phyloP scores from a whole-genome alignment of 257 asterid genomes.

The Asclepias syriaca region DNA sequence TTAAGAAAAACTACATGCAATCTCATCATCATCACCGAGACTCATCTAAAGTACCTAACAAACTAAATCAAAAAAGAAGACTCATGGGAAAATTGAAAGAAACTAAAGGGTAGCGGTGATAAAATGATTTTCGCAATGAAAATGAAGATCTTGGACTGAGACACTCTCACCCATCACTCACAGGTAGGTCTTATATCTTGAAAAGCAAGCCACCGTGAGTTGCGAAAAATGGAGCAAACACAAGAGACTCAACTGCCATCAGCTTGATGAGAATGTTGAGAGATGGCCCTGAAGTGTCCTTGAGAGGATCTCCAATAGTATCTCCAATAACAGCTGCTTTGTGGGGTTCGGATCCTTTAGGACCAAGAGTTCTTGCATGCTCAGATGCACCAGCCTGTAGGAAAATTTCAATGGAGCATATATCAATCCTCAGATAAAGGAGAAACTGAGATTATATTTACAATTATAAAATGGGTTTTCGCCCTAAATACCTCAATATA shows the following conservation, averaged over 20 bases:
- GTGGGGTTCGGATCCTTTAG: slow-evolving; percentile 51
- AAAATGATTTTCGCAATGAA: not conserved
- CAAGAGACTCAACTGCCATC: slow-evolving; percentile 49
- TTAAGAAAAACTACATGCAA: slow-evolving; percentile 18
- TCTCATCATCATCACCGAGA: slow-evolving; percentile 11
- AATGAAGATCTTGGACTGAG: not conserved
- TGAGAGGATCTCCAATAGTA: slow-evolving; percentile 47
- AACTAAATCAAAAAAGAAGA: slow-evolving; percentile 6
- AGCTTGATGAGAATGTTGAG: slow-evolving; percentile 49
- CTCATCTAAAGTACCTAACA: slow-evolving; percentile 25
- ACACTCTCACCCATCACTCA: not conserved
- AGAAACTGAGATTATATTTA: not conserved
- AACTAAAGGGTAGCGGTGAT: not conserved
- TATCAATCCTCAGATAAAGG: not conserved
- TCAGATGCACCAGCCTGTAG: slow-evolving; percentile 48
- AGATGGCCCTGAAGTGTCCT: slow-evolving; percentile 51
- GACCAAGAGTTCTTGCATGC: slow-evolving; percentile 42
- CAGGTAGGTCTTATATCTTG: slow-evolving; percentile 20
- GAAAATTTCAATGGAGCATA: not conserved
- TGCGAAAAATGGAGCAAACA: slow-evolving; percentile 48
- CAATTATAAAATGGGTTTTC: not conserved
- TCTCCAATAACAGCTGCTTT: slow-evolving; percentile 53
- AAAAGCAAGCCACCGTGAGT: slow-evolving; percentile 43
- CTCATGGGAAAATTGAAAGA: not conserved
- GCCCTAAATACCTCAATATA: slow-evolving; percentile 34